Percentiles rank a stretch among this genome's conserved stretches.
Conservation (phyloP, 108 stramenopile genomes). For the Cyclotella choctawhatcheeana region DNA sequence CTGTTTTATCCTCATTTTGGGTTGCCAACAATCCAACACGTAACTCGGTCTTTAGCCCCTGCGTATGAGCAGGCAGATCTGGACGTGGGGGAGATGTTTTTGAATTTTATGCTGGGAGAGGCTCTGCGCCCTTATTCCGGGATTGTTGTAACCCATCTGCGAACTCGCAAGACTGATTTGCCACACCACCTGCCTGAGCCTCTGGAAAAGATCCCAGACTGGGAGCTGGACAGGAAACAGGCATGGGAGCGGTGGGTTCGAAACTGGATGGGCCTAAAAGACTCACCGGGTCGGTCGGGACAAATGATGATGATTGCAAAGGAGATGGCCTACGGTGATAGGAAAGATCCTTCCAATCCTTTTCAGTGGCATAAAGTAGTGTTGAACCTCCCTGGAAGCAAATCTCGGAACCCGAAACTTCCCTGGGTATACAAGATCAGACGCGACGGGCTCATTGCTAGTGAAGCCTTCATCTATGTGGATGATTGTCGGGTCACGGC, state of each 20-base stretch:
- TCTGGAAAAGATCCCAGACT: background rate
- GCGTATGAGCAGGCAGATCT: no score
- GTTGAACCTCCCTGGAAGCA: slow-evolving; percentile 48
- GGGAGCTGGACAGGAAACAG: background rate
- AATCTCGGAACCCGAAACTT: slow-evolving; percentile 29
- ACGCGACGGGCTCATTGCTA: slow-evolving; percentile 32
- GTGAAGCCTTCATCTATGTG: slow-evolving; percentile 34
- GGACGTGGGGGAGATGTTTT: background rate
- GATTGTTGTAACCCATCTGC: background rate
- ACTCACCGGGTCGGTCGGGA: slow-evolving; percentile 30
- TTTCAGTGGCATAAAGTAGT: slow-evolving; percentile 38
- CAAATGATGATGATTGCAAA: slow-evolving; percentile 22
- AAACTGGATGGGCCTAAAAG: slow-evolving; percentile 35
- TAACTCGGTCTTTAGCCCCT: background rate
- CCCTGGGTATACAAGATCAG: slow-evolving; percentile 45
- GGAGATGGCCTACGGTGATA: slow-evolving; percentile 25
- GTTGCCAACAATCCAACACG: background rate
- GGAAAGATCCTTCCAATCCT: slow-evolving; percentile 17
- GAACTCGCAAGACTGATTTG: background rate
- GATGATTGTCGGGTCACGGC: slow-evolving; percentile 33
- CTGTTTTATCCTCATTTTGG: background rate
- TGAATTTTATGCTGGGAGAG: slow-evolving; percentile 1
- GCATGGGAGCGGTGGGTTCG: slow-evolving; percentile 25
- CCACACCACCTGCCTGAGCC: background rate
- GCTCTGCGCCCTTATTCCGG: background rate